phyloP scores from a whole-genome alignment of 2,329 filamentous ascomycete genomes.

The Cladosporium sp. region DNA sequence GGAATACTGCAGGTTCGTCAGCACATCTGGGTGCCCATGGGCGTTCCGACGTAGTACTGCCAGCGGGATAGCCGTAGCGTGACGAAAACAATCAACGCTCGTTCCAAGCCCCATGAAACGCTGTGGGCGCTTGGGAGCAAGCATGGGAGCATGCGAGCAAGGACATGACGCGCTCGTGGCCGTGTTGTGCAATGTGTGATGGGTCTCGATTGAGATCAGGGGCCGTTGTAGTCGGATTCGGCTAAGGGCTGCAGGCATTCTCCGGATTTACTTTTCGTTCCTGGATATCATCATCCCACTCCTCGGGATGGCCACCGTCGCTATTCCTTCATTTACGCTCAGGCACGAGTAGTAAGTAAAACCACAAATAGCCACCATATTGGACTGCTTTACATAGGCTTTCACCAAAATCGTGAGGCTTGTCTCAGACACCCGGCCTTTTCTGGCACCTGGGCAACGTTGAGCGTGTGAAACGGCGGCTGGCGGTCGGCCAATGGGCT shows the following conservation, averaged over 20 bases:
- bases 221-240: background rate
- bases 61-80: background rate
- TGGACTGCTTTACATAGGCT: no score
- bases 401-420: background rate
- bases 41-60: background rate
- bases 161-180: background rate
- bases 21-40: no score
- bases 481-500: background rate
- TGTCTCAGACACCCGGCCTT: background rate
- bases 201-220: background rate
- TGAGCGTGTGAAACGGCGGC: background rate
- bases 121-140: slow-evolving; percentile 1
- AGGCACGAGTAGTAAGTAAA: no score
- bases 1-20: no score
- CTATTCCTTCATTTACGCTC: no score
- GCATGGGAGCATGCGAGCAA: background rate
- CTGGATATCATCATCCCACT: background rate
- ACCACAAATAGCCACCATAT: no score
- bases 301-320: no score
- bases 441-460: background rate
- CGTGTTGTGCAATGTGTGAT: background rate
- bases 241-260: slow-evolving; percentile 2
- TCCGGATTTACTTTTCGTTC: slow-evolving; percentile 4
- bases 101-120: slow-evolving; percentile 4
- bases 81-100: slow-evolving; percentile 1